Base-by-base conservation (phyloP, 2,329 filamentous ascomycete species). In the Alternaria triticimaculans region DNA sequence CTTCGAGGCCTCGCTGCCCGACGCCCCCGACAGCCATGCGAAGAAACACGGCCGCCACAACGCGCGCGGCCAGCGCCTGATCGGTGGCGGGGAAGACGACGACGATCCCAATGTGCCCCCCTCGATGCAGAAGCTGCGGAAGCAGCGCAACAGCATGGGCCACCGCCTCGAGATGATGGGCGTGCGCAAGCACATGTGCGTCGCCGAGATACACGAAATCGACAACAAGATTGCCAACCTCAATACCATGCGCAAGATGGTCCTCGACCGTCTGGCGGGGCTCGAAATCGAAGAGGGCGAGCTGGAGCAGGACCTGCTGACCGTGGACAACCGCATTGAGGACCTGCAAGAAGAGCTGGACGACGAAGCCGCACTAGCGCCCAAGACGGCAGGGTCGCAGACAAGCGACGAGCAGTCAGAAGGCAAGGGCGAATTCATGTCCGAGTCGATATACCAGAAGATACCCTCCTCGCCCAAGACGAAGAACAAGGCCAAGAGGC, bases 151-250 rank as follows among this genome's bases (percentile, higher is more conserved):
- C 46, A 85, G 87, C 58, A 86, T 97, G 82, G 90, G 91, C 82
- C 94, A 96, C 79, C 88, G 93, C 70, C 84, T 99, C 71, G 94
- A 98, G 76, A 92, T 97, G 88, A 89, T 98, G 83, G 88, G 91
- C 4, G 89, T 98, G 66, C 88, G 96, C 63, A 99, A 99, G 81
- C 97, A 96, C 76, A 97, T 99, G 95, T 95, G 94, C 71, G 96
- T 93, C 74, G 92, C 93, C 67, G 96, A 99, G 80, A 98, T 99
- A 63, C 89, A 90, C 64, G 96, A 99, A 76, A 97, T 99, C 65
- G 96, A 99, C 82, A 94, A 92, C 82, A 99, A 98, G 81, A 95
- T 99, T 67, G 89, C 93, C 64, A 98, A 98, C 79, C 84, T 99
- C 58, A 91, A 93, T 72, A 93, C 89, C 66, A 97, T 98, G 93